Base-by-base conservation (phyloP, 2,329 filamentous ascomycete genomes). In the Berkeleyomyces rouxiae region DNA sequence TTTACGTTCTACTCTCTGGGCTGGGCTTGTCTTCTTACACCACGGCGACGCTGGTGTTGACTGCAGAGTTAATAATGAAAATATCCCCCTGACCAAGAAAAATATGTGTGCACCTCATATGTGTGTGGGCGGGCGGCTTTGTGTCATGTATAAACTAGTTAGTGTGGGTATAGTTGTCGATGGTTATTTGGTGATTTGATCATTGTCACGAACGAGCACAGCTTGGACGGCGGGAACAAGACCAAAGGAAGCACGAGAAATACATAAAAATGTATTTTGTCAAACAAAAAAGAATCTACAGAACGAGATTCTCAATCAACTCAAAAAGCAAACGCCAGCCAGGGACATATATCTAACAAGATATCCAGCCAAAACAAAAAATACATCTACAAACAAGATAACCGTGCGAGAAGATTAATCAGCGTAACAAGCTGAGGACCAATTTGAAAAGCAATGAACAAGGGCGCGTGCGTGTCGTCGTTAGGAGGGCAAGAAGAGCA, bases 191-290 rank as follows among this genome's bases (percentile, higher is more conserved):
- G 23, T 1, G 23, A 23, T 23, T 23, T 23, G 23, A 53, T 37
- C 31, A 37, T 13, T 2, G 23, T 3, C 16, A 53, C n/a, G 9
- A 10, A 37, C 33, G 31, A 49, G 13, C 13, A 7, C 33, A 36
- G 7, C 13, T 33, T 11, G 40, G 13, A 16, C 42, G 7, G 11
- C n/a, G 43, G 39, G 31, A 43, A 23, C 44, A 16, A 57, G 31
- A 5, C 2, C 4, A 66, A 67, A 64, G 66, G 43, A 47, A 49
- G 31, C 40, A 62, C 31, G 31, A 63, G 42, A 61, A 53, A 23
- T 65, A 65, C 58, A 61, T 37, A 51, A 59, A 39, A 65, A 62
- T 61, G 53, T 64, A 62, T 64, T 63, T 9, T 58, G 23, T 31
- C 7, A 57, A 55, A 57, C 33, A 40, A 44, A 63, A 37, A 62